Conservation (phyloP, 2,329 filamentous ascomycete genomes). For the Penicillium sp. region DNA sequence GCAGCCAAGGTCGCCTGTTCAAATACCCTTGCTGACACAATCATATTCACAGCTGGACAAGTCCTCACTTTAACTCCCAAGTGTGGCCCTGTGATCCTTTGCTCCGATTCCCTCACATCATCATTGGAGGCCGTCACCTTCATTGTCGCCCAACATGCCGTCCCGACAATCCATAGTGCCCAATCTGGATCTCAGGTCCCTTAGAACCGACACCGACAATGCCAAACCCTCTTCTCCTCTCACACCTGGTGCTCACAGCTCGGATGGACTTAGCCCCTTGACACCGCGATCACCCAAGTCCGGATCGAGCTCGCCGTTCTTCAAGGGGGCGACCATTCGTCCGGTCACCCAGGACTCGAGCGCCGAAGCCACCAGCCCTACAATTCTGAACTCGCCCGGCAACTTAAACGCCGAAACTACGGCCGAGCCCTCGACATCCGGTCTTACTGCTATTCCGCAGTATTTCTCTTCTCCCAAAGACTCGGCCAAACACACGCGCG, state of each 20-base stretch:
- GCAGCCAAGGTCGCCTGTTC: slow-evolving; percentile 7
- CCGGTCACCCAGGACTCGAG: slow-evolving; percentile 38
- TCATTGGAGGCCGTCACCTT: neutral
- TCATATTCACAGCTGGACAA: neutral
- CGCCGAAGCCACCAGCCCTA: slow-evolving; percentile 28
- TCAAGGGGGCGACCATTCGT: slow-evolving; percentile 40
- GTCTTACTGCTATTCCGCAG: slow-evolving; percentile 44
- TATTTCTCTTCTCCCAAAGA: slow-evolving; percentile 43
- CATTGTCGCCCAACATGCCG: slow-evolving; percentile 30
- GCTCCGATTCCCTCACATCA: neutral
- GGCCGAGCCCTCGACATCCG: slow-evolving; percentile 37
- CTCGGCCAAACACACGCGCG: slow-evolving; percentile 40
- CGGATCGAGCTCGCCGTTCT: slow-evolving; percentile 34
- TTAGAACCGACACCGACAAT: slow-evolving; percentile 28
- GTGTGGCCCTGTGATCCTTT: slow-evolving; percentile 1
- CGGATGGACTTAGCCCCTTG: slow-evolving; percentile 34
- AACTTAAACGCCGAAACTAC: slow-evolving; percentile 23
- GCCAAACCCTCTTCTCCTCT: slow-evolving; percentile 31
- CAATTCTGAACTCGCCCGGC: slow-evolving; percentile 28
- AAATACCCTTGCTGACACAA: slow-evolving; percentile 7
- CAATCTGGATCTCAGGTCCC: slow-evolving; percentile 37
- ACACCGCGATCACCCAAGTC: slow-evolving; percentile 39
- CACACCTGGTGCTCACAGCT: slow-evolving; percentile 34
- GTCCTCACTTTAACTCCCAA: neutral
- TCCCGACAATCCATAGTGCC: slow-evolving; percentile 35